Evolutionary conservation across 805 yeast species (phyloP).

Genomic region (Wickerhamiella azymoides): DNA sequence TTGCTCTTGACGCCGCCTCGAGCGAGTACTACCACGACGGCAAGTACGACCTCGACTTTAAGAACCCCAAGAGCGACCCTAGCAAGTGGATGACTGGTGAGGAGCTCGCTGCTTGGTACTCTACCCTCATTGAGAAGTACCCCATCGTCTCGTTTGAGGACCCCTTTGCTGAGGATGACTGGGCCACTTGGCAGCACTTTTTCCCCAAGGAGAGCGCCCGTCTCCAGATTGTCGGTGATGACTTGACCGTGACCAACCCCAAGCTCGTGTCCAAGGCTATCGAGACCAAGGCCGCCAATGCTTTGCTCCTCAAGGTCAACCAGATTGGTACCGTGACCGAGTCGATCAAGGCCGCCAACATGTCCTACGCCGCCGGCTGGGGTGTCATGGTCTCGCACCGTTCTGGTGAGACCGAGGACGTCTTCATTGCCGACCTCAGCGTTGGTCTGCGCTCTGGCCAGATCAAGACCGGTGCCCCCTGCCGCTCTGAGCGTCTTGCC

Average conservation of each 20-base stretch:
- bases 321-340: conserved; percentile 95
- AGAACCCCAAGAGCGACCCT: conserved; percentile 85
- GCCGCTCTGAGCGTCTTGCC: conserved; percentile 99
- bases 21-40: conserved; percentile 97
- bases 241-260: conserved; percentile 98
- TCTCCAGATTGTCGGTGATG: conserved; percentile 93
- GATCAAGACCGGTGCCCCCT: conserved; percentile 99
- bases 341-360: conserved; percentile 93
- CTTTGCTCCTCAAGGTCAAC: conserved; percentile 92
- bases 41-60: conserved; percentile 95
- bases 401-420: conserved; percentile 99
- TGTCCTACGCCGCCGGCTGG: conserved; percentile 93
- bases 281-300: conserved; percentile 90
- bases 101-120: conserved; percentile 77
- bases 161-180: conserved; percentile 99
- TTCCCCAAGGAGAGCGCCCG: conserved; percentile 35
- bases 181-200: conserved; percentile 96
- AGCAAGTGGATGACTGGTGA: conserved; percentile 84
- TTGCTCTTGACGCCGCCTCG: conserved; percentile 94
- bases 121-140: conserved; percentile 66
- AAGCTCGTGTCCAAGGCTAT: conserved; percentile 84
- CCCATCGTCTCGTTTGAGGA: conserved; percentile 98
- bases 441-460: conserved; percentile 98
- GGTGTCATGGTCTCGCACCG: conserved; percentile 99
- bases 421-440: conserved; percentile 91